Conservation (phyloP, 176 grass and related monocot genomes). For the Aechmea fasciata region DNA sequence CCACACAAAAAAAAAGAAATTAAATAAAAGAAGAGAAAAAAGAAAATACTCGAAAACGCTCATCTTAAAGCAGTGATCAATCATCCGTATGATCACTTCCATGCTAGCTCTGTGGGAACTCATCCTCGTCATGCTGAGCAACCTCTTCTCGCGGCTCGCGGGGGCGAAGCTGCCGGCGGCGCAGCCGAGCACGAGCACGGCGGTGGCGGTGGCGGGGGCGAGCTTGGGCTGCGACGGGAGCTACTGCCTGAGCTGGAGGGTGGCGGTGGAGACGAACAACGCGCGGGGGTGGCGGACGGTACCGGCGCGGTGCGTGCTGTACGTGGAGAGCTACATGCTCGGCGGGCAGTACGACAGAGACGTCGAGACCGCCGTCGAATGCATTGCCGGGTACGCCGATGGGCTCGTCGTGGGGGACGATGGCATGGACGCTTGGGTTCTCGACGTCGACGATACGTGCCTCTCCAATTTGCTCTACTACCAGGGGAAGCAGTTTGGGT, state of each 20-base stretch:
- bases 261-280: slow-evolving; percentile 92
- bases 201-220: slow-evolving; percentile 18
- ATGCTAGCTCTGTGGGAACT: slow-evolving; percentile 27
- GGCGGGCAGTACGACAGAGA: slow-evolving; percentile 79
- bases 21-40: too few species aligned
- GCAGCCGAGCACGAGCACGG: background rate
- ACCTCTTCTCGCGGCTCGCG: slow-evolving; percentile 10
- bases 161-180: background rate
- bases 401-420: slow-evolving; percentile 32
- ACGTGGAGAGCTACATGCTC: slow-evolving; percentile 71
- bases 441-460: slow-evolving; percentile 93
- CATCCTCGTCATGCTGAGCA: slow-evolving; percentile 26
- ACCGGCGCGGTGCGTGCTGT: slow-evolving; percentile 47
- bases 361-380: slow-evolving; percentile 45
- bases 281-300: slow-evolving; percentile 61
- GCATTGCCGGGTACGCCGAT: slow-evolving; percentile 38
- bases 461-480: slow-evolving; percentile 86
- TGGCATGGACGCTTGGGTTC: slow-evolving; percentile 77
- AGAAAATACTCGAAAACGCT: too few species aligned
- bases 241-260: slow-evolving; percentile 76
- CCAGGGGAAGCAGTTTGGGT: slow-evolving; percentile 65
- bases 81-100: background rate
- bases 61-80: too few species aligned
- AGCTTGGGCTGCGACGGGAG: slow-evolving; percentile 25
- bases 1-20: too few species aligned